Evolutionary conservation across 805 yeast genomes (phyloP), one percentile per base, ranked within the genome.

Genomic region (Ogataea glucozyma): DNA sequence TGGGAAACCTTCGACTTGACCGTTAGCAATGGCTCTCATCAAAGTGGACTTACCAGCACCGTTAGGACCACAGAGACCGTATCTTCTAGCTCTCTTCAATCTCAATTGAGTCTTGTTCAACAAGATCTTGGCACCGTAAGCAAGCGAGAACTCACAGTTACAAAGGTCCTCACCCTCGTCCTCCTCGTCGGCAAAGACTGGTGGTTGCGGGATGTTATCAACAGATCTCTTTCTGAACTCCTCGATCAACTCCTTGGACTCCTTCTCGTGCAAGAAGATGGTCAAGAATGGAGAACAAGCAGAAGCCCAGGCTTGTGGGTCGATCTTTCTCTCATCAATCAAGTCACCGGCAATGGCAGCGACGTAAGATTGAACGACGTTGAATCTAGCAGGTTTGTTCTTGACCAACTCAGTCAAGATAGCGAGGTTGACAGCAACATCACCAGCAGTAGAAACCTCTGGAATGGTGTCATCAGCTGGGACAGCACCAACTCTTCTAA

Each of bases 71-170:
- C 93, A 90, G 72, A 90, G 82, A 91, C 99, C 99, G 74, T 93
- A 93, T 80, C 99, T 88, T 79, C 97, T 90, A 78, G 86, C 93
- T 81, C 96, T 85, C 89, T 88, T 89, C 71, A 93, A 85, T 78
- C 99, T 89, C 72, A 93, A 83, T 79, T 91, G 97, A 61, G 99
- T 93, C 78, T 93, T 91, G 91, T 93, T 93, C 75, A 93, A 88
- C 78, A 93, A 82, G 81, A 93, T 93, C 88, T 93, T 93, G 67
- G 99, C 99, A 91, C 99, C 99, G 76, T 93, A 93, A 73, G 99
- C 99, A 67, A 93, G 82, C 50, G 99, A 93, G 90, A 93, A 93
- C 84, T 93, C 99, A 86, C 98, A 91, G 96, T 93, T 93, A 85
- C 99, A 93, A 69, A 93, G 81, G 71, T 93, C 98, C 80, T 93